Base-by-base conservation (phyloP, 345 rosid species). In the Erysimum cheiranthoides region DNA sequence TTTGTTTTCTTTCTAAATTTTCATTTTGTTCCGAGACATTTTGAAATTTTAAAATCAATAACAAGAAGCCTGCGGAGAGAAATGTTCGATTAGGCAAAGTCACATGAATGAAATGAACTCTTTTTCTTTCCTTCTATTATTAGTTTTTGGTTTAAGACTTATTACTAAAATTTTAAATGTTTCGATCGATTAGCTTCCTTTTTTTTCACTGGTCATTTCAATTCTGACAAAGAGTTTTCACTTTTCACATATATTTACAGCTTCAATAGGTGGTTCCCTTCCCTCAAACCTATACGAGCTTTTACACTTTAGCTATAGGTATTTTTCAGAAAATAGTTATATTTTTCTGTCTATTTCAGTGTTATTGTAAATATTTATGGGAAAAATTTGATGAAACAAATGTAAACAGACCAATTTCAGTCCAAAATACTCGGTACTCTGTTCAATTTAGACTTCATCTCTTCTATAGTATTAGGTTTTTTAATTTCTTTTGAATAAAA, bases 11-110 rank as follows among this genome's bases (percentile, higher is more conserved):
- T 30, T 66, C 50, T 49, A 14, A 60, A 38, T 28, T 53, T 64
- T 38, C 10, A 34, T 53, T 70, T 53, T 62, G 43, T 62, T 70
- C 5, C 31, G 13, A 28, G 1, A 47, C 61, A 77, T 57, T 64
- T 71, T 47, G 67, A 78, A 71, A 68, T 69, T 68, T 62, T 46
- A 16, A 32, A 77, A 21, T 21, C n/a, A 21, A 21, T 70, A 84
- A 86, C 82, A 87, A 85, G 79, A 65, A 84, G 68, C 87, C 76
- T 79, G 83, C 43, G 66, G 60, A 36, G 74, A 74, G 59, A 80
- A 45, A 60, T 73, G 69, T 67, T 73, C 45, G 81, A 47, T 78
- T 50, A 57, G 65, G 78, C 73, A 56, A 77, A 71, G 73, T 77
- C 74, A 78, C 49, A 60, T 72, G 53, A 75, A 59, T 32, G 70